A percentile compares a stretch with the other conserved stretches of the same genome.
Conservation (phyloP, 768 basidiomycete species). For the Sporobolomyces phaffii region DNA sequence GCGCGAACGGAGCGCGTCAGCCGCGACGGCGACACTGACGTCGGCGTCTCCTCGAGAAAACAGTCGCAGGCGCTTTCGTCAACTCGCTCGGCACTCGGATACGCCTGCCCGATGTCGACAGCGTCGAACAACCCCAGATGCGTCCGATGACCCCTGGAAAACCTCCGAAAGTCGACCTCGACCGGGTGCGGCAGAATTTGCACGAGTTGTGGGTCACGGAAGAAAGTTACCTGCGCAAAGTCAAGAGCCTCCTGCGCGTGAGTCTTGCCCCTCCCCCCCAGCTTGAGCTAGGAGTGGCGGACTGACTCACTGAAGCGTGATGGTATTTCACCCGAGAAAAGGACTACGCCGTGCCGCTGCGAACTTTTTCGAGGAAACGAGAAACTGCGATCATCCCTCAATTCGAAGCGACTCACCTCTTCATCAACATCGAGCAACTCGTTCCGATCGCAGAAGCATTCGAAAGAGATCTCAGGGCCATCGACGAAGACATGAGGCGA, state of each 20-base stretch:
- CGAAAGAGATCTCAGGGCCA: slow-evolving; percentile 71
- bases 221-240: slow-evolving; percentile 27
- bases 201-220: slow-evolving; percentile 33
- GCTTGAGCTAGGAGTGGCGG: too few species aligned
- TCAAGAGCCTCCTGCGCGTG: slow-evolving; percentile 24
- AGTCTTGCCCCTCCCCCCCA: neutral
- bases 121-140: neutral
- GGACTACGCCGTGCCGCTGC: slow-evolving; percentile 86
- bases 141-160: slow-evolving; percentile 17
- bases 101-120: neutral
- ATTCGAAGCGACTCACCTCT: slow-evolving; percentile 87
- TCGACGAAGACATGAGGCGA: slow-evolving; percentile 70
- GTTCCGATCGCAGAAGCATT: slow-evolving; percentile 85
- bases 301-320: too few species aligned
- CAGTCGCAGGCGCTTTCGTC: slow-evolving; percentile 23
- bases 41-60: neutral
- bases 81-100: slow-evolving; percentile 18
- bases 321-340: slow-evolving; percentile 38
- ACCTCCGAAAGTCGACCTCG: slow-evolving; percentile 10
- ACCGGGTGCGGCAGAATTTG: slow-evolving; percentile 21
- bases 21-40: neutral
- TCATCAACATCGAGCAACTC: slow-evolving; percentile 64
- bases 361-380: slow-evolving; percentile 74
- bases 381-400: slow-evolving; percentile 78
- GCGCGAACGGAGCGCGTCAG: neutral